Evolutionary conservation across 106 monocot genomes (phyloP), one percentile per base, ranked within the genome.

Genomic region (Platanthera guangdongensis): DNA sequence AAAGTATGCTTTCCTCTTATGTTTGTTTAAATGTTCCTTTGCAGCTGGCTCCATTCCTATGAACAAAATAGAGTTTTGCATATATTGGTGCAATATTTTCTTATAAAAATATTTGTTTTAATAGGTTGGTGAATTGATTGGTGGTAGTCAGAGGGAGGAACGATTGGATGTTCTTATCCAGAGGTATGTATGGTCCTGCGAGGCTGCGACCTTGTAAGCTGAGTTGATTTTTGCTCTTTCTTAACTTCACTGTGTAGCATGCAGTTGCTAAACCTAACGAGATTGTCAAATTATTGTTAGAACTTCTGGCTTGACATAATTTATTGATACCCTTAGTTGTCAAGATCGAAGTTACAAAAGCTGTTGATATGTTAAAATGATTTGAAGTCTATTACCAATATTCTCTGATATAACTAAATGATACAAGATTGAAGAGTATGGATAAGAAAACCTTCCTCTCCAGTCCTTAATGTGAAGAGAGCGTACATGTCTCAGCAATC

Each of bases 141-240:
- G 97, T 49, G 95, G 95, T 78, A 93, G 93, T 75, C 95, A 96
- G 80, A 93, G 92, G 77, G 95, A 96, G 78, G 97, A 97, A 74
- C 80, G 97, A 7, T 60, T 89, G 68, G 91, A 97, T 47, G 82
- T 91, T 25, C 89, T 94, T 79, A 22, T 80, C 32, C 55, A 85
- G 69, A 94, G 94, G 97, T 96, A 92, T 60, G 52, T 10, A 71
- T 32, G 2, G 69, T 57, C 53, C 51, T 75, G 13, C 25, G 25
- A 25, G 25, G 25, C 25, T 25, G 25, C 14, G 22, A 70, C 47
- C 11, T 8, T 8, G 22, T 19, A 8, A 51, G 13, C 51, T 21
- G 19, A 50, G 19, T 22, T 72, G 10, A 6, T 72, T 50, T 46
- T 7, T 50, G n/a, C 11, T 22, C 4, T 9, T 3, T 51, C 21